Evolutionary conservation across 768 basidiomycete species (phyloP).

Genomic region (Mycena filopes): DNA sequence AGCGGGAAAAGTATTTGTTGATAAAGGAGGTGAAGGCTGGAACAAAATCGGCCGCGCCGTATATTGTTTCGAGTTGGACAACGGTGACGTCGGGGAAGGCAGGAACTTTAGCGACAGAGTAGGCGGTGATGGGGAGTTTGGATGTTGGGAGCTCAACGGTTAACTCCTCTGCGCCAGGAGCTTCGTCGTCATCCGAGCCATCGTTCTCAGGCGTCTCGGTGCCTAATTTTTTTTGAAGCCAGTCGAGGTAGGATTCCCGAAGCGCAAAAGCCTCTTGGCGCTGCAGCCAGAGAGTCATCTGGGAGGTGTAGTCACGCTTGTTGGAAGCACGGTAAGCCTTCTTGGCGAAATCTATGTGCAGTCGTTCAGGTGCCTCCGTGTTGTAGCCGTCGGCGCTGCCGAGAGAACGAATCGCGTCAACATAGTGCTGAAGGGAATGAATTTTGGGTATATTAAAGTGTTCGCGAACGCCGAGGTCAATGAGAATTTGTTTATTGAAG

Average conservation of each 20-base stretch:
- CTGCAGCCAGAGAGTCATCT: conserved; percentile 48
- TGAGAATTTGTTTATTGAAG: conserved; percentile 1
- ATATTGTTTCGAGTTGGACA: conserved; percentile 8
- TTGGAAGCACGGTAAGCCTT: conserved; percentile 31
- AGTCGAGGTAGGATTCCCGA: conserved; percentile 37
- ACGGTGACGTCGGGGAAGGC: conserved; percentile 25
- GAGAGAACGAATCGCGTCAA: not conserved
- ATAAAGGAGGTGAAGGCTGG: conserved; percentile 23
- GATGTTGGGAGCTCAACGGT: conserved; percentile 6
- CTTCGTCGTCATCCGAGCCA: conserved; percentile 12
- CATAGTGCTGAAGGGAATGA: conserved; percentile 18
- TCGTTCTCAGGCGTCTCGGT: not conserved
- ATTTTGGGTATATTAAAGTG: conserved; percentile 20
- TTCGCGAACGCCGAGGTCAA: conserved; percentile 19
- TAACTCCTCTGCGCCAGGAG: not conserved
- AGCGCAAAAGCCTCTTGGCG: conserved; percentile 42
- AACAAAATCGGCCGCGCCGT: conserved; percentile 23
- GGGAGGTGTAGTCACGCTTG: conserved; percentile 37
- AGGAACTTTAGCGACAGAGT: conserved; percentile 21
- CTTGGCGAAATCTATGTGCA: conserved; percentile 47
- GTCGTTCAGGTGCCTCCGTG: conserved; percentile 31
- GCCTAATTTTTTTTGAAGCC: conserved; percentile 28
- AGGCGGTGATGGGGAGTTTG: conserved; percentile 1
- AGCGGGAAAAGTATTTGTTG: conserved; percentile 12
- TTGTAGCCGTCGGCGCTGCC: conserved; percentile 20